These are phyloP conservation scores for Epipyxis sp. DNA, from an alignment of 108 stramenopile species.

Conservation along the genomic window DNA sequence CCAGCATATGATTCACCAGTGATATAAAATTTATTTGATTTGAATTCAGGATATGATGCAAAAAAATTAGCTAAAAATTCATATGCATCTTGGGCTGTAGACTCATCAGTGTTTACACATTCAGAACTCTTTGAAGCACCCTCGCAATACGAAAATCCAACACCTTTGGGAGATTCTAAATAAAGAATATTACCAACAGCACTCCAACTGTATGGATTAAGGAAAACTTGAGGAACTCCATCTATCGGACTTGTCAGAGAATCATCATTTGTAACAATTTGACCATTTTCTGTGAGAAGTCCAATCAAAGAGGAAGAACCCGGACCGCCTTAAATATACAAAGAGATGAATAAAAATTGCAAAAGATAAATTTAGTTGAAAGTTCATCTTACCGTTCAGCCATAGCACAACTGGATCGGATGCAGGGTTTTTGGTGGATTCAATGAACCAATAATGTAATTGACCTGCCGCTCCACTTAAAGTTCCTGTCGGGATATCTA, in stretches of 20 bases:
- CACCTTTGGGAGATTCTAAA: conserved; percentile 71
- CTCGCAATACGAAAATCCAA: conserved; percentile 70
- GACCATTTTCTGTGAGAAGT: conserved; percentile 65
- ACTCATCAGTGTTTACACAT: conserved; percentile 42
- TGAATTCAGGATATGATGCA: conserved; percentile 58
- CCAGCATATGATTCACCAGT: conserved; percentile 82
- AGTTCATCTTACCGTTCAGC: conserved; percentile 71
- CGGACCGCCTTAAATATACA: no score
- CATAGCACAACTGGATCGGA: conserved; percentile 66
- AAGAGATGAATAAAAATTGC: no score
- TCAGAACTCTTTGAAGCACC: conserved; percentile 47
- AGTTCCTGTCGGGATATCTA: no score
- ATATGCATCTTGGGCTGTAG: conserved; percentile 57
- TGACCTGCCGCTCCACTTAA: background rate
- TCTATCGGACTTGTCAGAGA: conserved; percentile 34
- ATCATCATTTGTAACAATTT: conserved; percentile 57
- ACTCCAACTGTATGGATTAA: conserved; percentile 64
- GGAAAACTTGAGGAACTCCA: conserved; percentile 56
- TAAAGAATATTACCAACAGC: conserved; percentile 61
- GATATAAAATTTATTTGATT: conserved; percentile 55
- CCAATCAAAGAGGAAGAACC: conserved; percentile 69
- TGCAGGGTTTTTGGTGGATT: conserved; percentile 29
- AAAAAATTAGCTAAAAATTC: conserved; percentile 62
- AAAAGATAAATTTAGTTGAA: no score
- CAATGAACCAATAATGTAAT: conserved; percentile 42